phyloP scores from a whole-genome alignment of 306 rosid genomes.

The Medicago arabica region DNA sequence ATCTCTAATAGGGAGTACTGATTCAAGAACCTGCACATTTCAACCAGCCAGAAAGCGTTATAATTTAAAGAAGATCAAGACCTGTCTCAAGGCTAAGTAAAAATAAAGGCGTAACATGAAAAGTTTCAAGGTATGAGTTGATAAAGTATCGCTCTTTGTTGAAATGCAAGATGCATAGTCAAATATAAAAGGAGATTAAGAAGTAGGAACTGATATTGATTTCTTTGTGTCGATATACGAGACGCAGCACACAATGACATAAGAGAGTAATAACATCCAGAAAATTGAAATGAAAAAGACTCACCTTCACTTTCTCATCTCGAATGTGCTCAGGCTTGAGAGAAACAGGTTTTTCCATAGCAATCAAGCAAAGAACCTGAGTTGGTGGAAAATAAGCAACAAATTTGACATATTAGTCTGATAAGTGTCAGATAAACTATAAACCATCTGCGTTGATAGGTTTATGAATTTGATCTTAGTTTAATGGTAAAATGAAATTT shows the following conservation, averaged over 20 bases:
- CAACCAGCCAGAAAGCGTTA: conserved; percentile 32
- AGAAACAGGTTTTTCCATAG: conserved; percentile 97
- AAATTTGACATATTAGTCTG: conserved; percentile 7
- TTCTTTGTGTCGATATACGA: not conserved
- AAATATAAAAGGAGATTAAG: conserved; percentile 12
- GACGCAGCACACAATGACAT: conserved; percentile 10
- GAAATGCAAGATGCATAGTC: not conserved
- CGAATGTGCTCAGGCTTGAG: conserved; percentile 95
- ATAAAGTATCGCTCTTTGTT: not conserved
- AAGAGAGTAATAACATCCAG: not conserved
- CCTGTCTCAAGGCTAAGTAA: conserved; percentile 24
- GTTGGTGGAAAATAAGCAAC: conserved; percentile 32
- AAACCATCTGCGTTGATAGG: too few species aligned
- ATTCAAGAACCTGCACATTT: conserved; percentile 80
- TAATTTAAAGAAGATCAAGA: conserved; percentile 12
- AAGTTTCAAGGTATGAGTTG: not conserved
- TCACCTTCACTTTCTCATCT: conserved; percentile 97
- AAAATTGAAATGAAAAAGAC: conserved; percentile 33
- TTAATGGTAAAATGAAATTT: too few species aligned
- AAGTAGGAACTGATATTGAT: conserved; percentile 1
- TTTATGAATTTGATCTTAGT: too few species aligned
- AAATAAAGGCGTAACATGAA: not conserved
- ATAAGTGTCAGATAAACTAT: too few species aligned
- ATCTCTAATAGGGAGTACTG: conserved; percentile 81
- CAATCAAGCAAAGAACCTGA: conserved; percentile 93